Base-by-base conservation (phyloP, 495 filamentous ascomycete species). In the Penicillium diatomitis region DNA sequence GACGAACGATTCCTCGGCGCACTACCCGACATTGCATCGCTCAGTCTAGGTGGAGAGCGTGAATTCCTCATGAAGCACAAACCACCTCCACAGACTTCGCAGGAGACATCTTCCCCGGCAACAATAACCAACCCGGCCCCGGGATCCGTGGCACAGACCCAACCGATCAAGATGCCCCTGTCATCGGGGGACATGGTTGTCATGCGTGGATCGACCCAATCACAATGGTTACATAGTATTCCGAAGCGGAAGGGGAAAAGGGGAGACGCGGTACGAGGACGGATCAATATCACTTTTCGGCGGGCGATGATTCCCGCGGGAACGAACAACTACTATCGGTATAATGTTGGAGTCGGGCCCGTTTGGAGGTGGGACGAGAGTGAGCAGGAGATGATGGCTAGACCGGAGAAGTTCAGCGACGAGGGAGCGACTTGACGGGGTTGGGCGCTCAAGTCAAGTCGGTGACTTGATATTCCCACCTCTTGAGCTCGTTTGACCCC, bases 201-300 rank as follows among this genome's bases (percentile, higher is more conserved):
- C 6, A 89, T 88, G 84, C 74, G 72, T 9, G 83, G 83, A 0
- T 59, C 57, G 42, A 88, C 85, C 27, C 86, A 90, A 58, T 55
- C 74, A 30, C 76, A 80, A 56, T 88, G 85, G 85, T 62, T 86
- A 39, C 85, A 88, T 61, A 80, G 77, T 46, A 77, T 88, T n/a
- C 86, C 85, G 0, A 89, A 89, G 68, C 68, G 83, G 28, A 73
- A 78, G 37, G 79, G 78, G 32, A 70, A 66, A 40, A 34, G 9
- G 8, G 49, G 44, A 6, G 75, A 74, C 47, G 66, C 68, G 8
- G 71, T 76, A 32, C 69, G 62, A 27, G 86, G 83, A 8, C 67
- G 85, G 42, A 86, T 88, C 34, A 88, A 88, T 55, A 86, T 88
- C 53, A 89, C 86, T 3, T 85, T 88, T 57, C 67, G 84, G 38